Percentiles rank a stretch among this genome's conserved stretches.
phyloP scores from a whole-genome alignment of 768 basidiomycete species.

The Calvatia gigantea region DNA sequence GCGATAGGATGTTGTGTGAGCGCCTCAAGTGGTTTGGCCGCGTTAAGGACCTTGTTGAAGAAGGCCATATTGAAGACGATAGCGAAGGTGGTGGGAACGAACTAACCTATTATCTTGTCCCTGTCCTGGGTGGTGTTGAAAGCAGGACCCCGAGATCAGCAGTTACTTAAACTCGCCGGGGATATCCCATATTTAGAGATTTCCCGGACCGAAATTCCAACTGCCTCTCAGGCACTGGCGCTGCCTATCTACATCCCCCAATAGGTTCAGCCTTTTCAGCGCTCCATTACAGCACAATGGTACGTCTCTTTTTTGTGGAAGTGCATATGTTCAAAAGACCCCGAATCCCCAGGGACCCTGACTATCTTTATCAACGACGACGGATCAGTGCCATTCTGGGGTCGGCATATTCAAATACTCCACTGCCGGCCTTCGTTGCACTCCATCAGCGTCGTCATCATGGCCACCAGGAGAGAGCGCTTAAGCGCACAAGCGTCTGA shows the following conservation, averaged over 20 bases:
- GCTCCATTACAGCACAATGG: too few relatives aligned
- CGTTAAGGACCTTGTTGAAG: conserved; percentile 29
- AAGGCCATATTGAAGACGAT: conserved; percentile 32
- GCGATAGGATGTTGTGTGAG: conserved; percentile 14
- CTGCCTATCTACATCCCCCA: too few relatives aligned
- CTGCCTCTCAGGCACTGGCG: too few relatives aligned
- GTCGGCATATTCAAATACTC: not conserved
- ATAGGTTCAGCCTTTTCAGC: too few relatives aligned
- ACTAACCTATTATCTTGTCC: conserved; percentile 5
- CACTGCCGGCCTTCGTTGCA: not conserved
- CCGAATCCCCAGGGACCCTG: not conserved
- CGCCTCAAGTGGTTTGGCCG: conserved; percentile 13
- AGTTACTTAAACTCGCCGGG: too few relatives aligned
- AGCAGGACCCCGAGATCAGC: too few relatives aligned
- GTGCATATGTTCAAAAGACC: not conserved
- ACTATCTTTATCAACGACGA: not conserved
- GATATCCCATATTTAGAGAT: too few relatives aligned
- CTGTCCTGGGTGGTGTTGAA: not conserved
- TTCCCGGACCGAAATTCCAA: too few relatives aligned
- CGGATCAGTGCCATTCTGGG: conserved; percentile 1
- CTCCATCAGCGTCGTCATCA: not conserved
- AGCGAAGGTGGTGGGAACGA: not conserved
- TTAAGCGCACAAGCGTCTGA: not conserved
- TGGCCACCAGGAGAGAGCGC: not conserved
- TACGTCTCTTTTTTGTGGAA: too few relatives aligned